Percentiles rank a stretch among this genome's conserved stretches.
Conservation (phyloP, 352 stramenopile species). For the Phytophthora ohioensis region DNA sequence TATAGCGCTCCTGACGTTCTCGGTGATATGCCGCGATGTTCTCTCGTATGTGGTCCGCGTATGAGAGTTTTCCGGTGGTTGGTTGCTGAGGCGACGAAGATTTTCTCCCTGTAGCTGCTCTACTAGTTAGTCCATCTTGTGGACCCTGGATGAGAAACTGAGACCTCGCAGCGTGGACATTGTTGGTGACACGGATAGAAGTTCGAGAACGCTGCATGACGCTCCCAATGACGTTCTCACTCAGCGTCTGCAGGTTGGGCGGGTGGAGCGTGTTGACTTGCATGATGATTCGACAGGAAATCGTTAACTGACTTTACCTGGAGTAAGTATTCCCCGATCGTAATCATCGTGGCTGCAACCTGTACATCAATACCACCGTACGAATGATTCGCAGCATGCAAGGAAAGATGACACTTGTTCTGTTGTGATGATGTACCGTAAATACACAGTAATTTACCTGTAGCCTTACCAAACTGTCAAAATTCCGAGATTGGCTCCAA, state of each 20-base stretch:
- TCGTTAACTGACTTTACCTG: neutral
- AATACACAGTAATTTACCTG: too few species aligned
- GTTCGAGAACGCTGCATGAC: neutral
- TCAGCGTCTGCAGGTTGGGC: slow-evolving; percentile 5
- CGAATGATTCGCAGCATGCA: neutral
- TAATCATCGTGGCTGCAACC: neutral
- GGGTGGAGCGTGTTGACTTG: neutral
- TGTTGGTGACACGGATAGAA: neutral
- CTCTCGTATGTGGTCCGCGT: neutral
- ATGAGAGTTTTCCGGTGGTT: neutral
- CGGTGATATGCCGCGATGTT: slow-evolving; percentile 1
- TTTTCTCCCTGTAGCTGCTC: neutral
- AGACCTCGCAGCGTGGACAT: neutral
- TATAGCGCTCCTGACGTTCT: neutral
- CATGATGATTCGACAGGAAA: slow-evolving; percentile 11
- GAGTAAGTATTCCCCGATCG: neutral
- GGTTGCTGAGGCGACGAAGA: neutral
- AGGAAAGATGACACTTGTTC: neutral
- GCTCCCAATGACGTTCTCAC: slow-evolving; percentile 3
- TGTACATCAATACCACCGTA: neutral
- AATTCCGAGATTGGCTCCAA: too few species aligned
- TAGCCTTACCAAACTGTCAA: too few species aligned
- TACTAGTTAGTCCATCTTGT: too few species aligned
- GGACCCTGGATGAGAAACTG: neutral
- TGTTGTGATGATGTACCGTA: neutral